phyloP scores from a whole-genome alignment of 352 stramenopile species.

The Globisporangium iwayamae region DNA sequence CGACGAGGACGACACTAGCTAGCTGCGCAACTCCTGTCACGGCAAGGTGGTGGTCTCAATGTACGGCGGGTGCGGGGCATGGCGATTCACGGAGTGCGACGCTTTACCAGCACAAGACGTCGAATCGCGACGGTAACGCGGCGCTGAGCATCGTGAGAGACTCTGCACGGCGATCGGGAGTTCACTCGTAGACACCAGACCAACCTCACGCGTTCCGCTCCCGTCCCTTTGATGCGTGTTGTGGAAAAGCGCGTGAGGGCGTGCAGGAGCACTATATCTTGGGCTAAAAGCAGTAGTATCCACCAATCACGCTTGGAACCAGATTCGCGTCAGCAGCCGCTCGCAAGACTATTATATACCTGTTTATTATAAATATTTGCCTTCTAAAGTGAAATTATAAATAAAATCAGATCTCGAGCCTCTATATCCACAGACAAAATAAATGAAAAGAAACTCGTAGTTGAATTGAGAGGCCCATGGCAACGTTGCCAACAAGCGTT shows the following conservation, averaged over 20 bases:
- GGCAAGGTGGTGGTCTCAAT: neutral
- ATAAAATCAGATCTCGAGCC: too few species aligned
- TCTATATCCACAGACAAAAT: too few species aligned
- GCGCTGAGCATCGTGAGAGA: neutral
- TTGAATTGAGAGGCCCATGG: neutral
- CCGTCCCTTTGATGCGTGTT: neutral
- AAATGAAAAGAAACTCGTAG: neutral
- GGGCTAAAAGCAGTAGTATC: neutral
- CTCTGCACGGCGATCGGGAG: neutral
- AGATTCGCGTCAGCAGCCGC: constrained; percentile 1
- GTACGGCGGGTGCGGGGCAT: neutral
- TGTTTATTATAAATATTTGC: neutral
- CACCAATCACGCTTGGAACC: neutral
- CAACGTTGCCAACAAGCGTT: neutral
- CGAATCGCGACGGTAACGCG: neutral
- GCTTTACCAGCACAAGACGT: neutral
- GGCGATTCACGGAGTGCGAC: neutral
- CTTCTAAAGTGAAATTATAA: too few species aligned
- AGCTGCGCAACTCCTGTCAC: neutral
- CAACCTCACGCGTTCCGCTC: neutral
- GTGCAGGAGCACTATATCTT: neutral
- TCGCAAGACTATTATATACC: neutral
- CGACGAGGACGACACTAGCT: neutral
- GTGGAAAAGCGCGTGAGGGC: neutral
- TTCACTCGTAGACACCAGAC: neutral